Base-by-base conservation (phyloP, 352 stramenopile genomes). In the Globisporangium apiculatum region DNA sequence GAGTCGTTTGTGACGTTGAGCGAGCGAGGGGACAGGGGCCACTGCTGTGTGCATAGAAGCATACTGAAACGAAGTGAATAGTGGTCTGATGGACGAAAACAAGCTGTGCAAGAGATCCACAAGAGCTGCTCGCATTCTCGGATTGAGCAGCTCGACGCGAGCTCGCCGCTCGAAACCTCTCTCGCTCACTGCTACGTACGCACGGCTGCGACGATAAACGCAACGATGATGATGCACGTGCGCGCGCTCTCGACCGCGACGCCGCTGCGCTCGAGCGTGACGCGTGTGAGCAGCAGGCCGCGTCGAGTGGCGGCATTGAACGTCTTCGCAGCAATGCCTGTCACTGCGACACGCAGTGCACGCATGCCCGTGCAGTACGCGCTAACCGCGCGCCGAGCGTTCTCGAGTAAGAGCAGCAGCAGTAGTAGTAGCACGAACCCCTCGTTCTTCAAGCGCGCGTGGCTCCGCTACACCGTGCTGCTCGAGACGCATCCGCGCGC, bases 401-500 rank as follows among this genome's bases (percentile, higher is more conserved):
- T 55, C 50, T 45, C 50, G 14, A 46, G 35, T 8, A 47, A 36
- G 14, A 54, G 3, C 36, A 45, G 8, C 35, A 55, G 8, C 0
- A 36, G 12, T 7, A 42, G 41, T 14, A 57, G 37, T n/a, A 47
- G 40, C 41, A 57, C 14, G 7, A 42, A 57, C 18, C 18, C 18
- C 17, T 31, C 31, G 17, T 17, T 67, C 3, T 59, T 76, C 47
- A 64, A 71, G 54, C 64, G 64, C 46, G 52, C 57, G 53, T 91
- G 81, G 83, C 56, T 66, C 48, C 67, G 58, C 64, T 94, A 94
- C 67, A 58, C 66, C 46, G 49, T 45, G 41, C 57, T 88, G 41
- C 61, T 94, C 41, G 77, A 78, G 60, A 77, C 67, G 51, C 72
- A 75, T 11, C 81, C 83, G 49, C 17, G 91, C 24, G 43, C 55